These are phyloP conservation scores for Boletus rubescentipes DNA, from an alignment of 768 basidiomycete species.

Conservation along the genomic window DNA sequence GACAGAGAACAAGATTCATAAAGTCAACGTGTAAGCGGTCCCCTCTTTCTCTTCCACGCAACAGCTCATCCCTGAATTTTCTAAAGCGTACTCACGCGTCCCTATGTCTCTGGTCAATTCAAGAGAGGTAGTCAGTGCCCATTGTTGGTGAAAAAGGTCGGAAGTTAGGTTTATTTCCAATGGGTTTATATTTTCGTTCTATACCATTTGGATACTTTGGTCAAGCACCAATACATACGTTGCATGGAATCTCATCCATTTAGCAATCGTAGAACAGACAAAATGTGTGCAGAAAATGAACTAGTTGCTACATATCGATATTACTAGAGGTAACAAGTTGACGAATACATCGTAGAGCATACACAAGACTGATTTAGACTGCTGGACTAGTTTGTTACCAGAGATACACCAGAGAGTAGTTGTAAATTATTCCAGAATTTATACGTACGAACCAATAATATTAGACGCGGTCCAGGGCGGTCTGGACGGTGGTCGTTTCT, in stretches of 20 bases:
- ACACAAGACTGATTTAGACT: constrained; percentile 2
- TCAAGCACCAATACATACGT: no score
- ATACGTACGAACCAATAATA: constrained; percentile 10
- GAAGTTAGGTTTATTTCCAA: constrained; percentile 6
- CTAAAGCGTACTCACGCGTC: constrained; percentile 62
- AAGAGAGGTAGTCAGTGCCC: constrained; percentile 65
- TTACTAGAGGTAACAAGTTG: not conserved
- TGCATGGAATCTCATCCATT: not conserved
- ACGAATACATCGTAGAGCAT: constrained; percentile 13
- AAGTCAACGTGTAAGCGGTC: constrained; percentile 60
- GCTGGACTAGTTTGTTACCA: constrained; percentile 18
- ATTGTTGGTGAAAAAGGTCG: constrained; percentile 44
- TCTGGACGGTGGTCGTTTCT: not conserved
- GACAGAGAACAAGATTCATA: constrained; percentile 52
- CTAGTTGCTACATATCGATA: constrained; percentile 13
- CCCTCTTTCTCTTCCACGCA: not conserved
- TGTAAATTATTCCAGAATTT: not conserved
- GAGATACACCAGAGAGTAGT: constrained; percentile 22
- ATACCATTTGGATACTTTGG: not conserved
- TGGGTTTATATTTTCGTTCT: not conserved
- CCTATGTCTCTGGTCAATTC: constrained; percentile 54
- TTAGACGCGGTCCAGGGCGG: constrained; percentile 7
- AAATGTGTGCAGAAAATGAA: not conserved
- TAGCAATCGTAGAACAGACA: no score
- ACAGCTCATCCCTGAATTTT: not conserved